Percentiles rank a stretch among this genome's conserved stretches.
These are phyloP conservation scores for Stagonosporopsis rhizophila DNA, from an alignment of 2,329 filamentous ascomycete genomes.

Conservation along the genomic window DNA sequence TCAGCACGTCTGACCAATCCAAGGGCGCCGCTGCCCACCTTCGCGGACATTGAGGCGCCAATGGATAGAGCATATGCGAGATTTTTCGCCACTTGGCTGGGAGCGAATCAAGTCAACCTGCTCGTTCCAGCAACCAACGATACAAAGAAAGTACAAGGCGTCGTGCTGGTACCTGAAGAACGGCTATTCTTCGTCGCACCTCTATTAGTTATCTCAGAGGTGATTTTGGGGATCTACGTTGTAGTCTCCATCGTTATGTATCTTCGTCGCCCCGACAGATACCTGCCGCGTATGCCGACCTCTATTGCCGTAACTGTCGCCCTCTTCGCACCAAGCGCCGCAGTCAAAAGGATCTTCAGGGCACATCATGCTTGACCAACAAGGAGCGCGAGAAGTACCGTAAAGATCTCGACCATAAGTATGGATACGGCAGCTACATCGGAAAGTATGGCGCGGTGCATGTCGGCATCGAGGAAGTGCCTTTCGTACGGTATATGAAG, in stretches of 20 bases:
- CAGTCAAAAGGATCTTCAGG: conserved; percentile 44
- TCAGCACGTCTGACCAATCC: conserved; percentile 47
- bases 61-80: conserved; percentile 43
- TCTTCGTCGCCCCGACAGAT: conserved; percentile 46
- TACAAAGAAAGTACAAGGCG: not conserved
- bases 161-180: conserved; percentile 37
- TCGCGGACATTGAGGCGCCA: conserved; percentile 27
- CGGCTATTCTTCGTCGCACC: conserved; percentile 57
- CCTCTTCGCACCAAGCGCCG: conserved; percentile 56
- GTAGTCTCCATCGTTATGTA: conserved; percentile 54
- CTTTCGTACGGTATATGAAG: conserved; percentile 34
- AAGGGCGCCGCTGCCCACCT: conserved; percentile 38
- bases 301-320: conserved; percentile 57
- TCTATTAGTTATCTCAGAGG: conserved; percentile 55
- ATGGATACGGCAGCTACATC: conserved; percentile 59
- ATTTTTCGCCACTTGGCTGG: conserved; percentile 53
- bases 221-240: conserved; percentile 54
- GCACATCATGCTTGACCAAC: conserved; percentile 16
- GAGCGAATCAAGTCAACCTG: conserved; percentile 49
- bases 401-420: conserved; percentile 28
- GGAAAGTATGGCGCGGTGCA: conserved; percentile 55
- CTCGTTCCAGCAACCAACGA: conserved; percentile 37
- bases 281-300: conserved; percentile 59
- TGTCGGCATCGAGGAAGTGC: conserved; percentile 60
- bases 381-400: conserved; percentile 21